These are phyloP conservation scores for Penicillium sp. DNA, from an alignment of 2,329 filamentous ascomycete genomes.

Conservation along the genomic window DNA sequence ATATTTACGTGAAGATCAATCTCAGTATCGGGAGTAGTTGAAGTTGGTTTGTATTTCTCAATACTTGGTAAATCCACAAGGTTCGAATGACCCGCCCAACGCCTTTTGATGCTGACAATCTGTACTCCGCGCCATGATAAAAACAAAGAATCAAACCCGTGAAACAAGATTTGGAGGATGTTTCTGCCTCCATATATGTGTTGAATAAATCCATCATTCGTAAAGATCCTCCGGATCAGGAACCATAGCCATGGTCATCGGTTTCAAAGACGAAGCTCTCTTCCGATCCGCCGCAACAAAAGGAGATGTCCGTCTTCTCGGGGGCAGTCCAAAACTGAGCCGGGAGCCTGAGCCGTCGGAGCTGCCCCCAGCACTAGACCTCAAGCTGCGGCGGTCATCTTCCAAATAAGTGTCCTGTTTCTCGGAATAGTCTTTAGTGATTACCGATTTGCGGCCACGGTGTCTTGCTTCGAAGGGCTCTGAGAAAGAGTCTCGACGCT, in stretches of 20 bases:
- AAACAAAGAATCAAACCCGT: neutral
- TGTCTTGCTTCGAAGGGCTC: constrained; percentile 11
- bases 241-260: constrained; percentile 42
- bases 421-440: neutral
- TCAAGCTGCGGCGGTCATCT: constrained; percentile 18
- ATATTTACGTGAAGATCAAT: too few relatives aligned
- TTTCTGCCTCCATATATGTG: neutral
- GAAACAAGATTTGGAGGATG: neutral
- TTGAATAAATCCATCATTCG: constrained; percentile 23
- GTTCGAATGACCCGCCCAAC: neutral
- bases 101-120: constrained; percentile 15
- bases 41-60: constrained; percentile 3
- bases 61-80: constrained; percentile 1
- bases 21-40: too few relatives aligned
- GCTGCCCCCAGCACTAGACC: constrained; percentile 14
- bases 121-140: constrained; percentile 17
- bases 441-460: neutral
- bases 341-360: constrained; percentile 15
- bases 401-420: constrained; percentile 11
- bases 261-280: constrained; percentile 25
- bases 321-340: constrained; percentile 16
- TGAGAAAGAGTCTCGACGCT: constrained; percentile 17
- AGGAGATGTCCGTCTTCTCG: constrained; percentile 19
- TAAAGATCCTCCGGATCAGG: constrained; percentile 43
- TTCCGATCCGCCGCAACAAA: constrained; percentile 28